phyloP scores from a whole-genome alignment of 2,329 filamentous ascomycete genomes.

The Tolypocladium pustulatum region DNA sequence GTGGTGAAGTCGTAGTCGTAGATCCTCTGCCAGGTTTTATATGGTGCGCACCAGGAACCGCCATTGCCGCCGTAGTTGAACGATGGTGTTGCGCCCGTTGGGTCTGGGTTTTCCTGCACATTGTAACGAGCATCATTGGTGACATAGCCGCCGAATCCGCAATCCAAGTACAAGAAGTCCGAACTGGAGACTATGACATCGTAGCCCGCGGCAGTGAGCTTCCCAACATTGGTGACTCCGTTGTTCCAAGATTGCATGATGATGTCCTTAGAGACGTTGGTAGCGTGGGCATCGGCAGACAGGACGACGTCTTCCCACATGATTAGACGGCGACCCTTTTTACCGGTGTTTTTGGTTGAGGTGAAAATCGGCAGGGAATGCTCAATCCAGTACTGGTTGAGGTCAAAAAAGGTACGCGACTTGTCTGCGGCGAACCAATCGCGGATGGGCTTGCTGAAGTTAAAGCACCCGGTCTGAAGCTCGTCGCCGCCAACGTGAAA shows the following conservation, averaged over 20 bases:
- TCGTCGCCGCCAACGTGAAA: constrained; percentile 48
- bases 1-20: constrained; percentile 46
- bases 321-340: constrained; percentile 37
- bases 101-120: constrained; percentile 38
- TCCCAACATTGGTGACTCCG: constrained; percentile 38
- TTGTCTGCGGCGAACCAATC: constrained; percentile 38
- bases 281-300: constrained; percentile 28
- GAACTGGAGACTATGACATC: constrained; percentile 45
- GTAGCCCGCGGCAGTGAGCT: constrained; percentile 37
- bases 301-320: constrained; percentile 48
- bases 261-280: constrained; percentile 36
- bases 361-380: constrained; percentile 37
- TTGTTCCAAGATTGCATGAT: constrained; percentile 46
- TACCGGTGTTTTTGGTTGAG: constrained; percentile 8
- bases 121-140: constrained; percentile 47
- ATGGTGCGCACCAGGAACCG: constrained; percentile 47
- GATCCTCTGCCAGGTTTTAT: constrained; percentile 51
- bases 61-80: constrained; percentile 45
- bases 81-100: constrained; percentile 21
- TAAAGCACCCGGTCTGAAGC: constrained; percentile 43
- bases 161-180: constrained; percentile 47
- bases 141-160: constrained; percentile 41
- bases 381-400: constrained; percentile 45
- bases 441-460: constrained; percentile 38
- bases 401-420: constrained; percentile 32